Evolutionary conservation across 2,329 filamentous ascomycete genomes (phyloP), one percentile per base, ranked within the genome.

Genomic region (Ophiostoma perfectum): DNA sequence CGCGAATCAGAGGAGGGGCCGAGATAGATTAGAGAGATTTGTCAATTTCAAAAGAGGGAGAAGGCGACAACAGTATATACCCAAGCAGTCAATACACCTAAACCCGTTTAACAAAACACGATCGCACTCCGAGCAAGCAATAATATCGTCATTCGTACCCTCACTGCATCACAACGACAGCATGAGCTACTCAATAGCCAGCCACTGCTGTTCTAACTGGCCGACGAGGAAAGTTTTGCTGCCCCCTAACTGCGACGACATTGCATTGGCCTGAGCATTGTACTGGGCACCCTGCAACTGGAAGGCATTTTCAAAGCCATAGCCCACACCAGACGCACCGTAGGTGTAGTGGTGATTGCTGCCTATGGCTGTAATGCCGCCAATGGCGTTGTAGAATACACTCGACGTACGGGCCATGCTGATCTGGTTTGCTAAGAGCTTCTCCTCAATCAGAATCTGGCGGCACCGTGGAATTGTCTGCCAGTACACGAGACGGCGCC

Each of bases 391-490:
- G 16, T 58, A 60, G 3, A 62, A 8, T 41, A 64, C 45, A 42
- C 70, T 66, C 55, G 58, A 36, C 1, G 67, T 41, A 5, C 64
- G 47, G 44, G 14, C 1, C 47, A 67, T 66, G 45, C 9, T 36
- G 12, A 49, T 64, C 14, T 65, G 39, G 18, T 16, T 45, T 27
- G 64, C 65, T 14, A 39, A 5, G 0, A 71, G 2, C 49, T 16
- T 12, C 41, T 69, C 27, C 52, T 70, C 45, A 5, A 36, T 36
- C 12, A 71, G 4, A 7, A 71, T 55, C 16, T 42, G 36, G 39
- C 70, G 70, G 67, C 70, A 72, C 16, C 70, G 70, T 16, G 72
- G 74, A 38, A 78, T 71, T 0, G 78, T 80, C 67, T 79, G 71
- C 1, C 68, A 66, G 66, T 78, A 80, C 1, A 80, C 73, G 1